These are phyloP conservation scores for Xylaria polymorpha DNA, from an alignment of 2,329 filamentous ascomycete genomes.

Conservation along the genomic window DNA sequence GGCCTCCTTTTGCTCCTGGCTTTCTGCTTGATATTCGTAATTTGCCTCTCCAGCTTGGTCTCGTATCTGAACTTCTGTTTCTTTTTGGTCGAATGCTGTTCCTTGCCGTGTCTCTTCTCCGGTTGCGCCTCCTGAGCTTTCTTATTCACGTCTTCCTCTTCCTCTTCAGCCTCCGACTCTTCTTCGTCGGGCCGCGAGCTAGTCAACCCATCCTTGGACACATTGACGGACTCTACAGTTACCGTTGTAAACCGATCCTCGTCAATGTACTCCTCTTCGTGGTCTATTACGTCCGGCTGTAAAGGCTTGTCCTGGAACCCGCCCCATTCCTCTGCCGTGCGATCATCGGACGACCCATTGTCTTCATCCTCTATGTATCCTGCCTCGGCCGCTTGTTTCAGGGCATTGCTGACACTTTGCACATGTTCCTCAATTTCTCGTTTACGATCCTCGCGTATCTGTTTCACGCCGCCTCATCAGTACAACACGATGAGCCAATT, in stretches of 20 bases:
- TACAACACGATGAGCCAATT: background rate
- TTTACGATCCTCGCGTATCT: constrained; percentile 87
- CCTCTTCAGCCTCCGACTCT: constrained; percentile 54
- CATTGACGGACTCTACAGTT: constrained; percentile 87
- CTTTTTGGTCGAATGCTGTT: constrained; percentile 71
- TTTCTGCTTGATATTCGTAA: constrained; percentile 76
- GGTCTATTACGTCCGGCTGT: constrained; percentile 66
- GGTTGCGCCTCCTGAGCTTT: constrained; percentile 17
- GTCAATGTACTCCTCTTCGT: constrained; percentile 94
- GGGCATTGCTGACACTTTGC: constrained; percentile 75
- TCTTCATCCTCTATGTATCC: constrained; percentile 55
- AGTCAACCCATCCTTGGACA: constrained; percentile 78
- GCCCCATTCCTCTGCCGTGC: constrained; percentile 64
- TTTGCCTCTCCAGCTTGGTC: constrained; percentile 83
- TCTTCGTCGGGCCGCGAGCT: constrained; percentile 59
- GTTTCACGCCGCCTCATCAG: constrained; percentile 20
- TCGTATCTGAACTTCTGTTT: constrained; percentile 96
- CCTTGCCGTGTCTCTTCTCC: constrained; percentile 34
- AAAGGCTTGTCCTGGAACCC: constrained; percentile 69
- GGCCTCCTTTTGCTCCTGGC: constrained; percentile 65
- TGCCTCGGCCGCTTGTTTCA: constrained; percentile 70
- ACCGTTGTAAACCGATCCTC: constrained; percentile 97
- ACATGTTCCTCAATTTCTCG: constrained; percentile 86
- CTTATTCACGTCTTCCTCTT: constrained; percentile 47
- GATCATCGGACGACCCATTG: constrained; percentile 46